Conservation (phyloP, 345 rosid species). For the Linum usitatissimum region DNA sequence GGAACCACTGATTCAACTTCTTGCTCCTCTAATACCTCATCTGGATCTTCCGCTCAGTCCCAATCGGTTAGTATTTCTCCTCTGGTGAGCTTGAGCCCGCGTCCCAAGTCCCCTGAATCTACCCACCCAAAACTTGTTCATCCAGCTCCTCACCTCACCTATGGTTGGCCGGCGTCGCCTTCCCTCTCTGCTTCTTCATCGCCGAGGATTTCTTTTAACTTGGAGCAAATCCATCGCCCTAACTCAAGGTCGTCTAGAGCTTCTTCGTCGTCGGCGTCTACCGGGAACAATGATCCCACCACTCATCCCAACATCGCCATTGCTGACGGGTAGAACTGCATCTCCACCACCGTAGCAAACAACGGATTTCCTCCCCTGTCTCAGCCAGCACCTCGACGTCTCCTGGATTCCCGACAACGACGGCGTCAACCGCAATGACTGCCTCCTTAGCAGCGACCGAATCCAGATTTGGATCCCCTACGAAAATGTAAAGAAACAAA, state of each 20-base stretch:
- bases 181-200: constrained; percentile 18
- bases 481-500: no score
- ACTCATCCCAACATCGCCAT: constrained; percentile 34
- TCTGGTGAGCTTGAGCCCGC: constrained; percentile 51
- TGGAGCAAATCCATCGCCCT: constrained; percentile 8
- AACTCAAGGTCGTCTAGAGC: neutral
- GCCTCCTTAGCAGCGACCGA: no score
- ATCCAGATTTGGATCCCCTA: no score
- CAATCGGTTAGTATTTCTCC: constrained; percentile 71
- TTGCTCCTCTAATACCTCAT: constrained; percentile 44
- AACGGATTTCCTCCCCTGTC: constrained; percentile 7
- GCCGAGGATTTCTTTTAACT: constrained; percentile 16
- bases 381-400: no score
- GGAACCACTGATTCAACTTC: constrained; percentile 46
- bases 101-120: constrained; percentile 40
- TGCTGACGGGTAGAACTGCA: constrained; percentile 37
- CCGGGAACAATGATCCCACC: constrained; percentile 24
- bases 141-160: constrained; percentile 22
- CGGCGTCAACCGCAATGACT: no score
- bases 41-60: constrained; percentile 72
- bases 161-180: constrained; percentile 5
- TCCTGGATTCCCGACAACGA: no score
- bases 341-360: constrained; percentile 29
- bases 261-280: constrained; percentile 9
- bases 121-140: neutral